Evolutionary conservation across 805 yeast genomes (phyloP).

Genomic region (Hanseniaspora lindneri): DNA sequence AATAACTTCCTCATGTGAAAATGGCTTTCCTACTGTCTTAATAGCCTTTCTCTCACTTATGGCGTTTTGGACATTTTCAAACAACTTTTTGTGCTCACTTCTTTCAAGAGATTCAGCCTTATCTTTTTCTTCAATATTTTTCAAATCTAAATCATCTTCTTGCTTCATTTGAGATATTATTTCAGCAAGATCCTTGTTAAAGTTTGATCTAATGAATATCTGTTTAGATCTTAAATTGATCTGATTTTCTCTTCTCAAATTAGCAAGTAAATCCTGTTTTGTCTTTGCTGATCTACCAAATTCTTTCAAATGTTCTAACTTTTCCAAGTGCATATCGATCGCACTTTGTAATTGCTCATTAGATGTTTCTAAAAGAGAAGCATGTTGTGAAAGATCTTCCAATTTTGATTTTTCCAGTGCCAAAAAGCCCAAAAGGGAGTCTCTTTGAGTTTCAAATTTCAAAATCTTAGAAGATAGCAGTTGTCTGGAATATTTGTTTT

Average conservation of each 20-base stretch:
- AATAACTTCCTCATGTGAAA: too few relatives aligned
- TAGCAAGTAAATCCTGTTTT: constrained; percentile 22
- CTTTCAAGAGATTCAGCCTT: constrained; percentile 8
- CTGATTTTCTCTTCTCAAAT: constrained; percentile 21
- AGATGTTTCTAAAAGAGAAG: constrained; percentile 30
- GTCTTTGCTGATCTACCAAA: constrained; percentile 32
- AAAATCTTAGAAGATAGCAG: constrained; percentile 27
- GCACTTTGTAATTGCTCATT: constrained; percentile 29
- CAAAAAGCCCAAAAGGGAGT: constrained; percentile 30
- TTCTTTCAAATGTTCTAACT: constrained; percentile 31
- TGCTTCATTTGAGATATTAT: constrained; percentile 21
- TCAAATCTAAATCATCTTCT: constrained; percentile 17
- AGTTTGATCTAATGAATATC: constrained; percentile 22
- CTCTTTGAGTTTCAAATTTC: constrained; percentile 26
- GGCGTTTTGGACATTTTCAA: background rate
- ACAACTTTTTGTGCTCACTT: constrained; percentile 6
- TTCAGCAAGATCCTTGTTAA: constrained; percentile 28
- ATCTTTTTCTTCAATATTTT: constrained; percentile 16
- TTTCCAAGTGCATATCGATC: constrained; percentile 30
- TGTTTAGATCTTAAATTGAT: constrained; percentile 13
- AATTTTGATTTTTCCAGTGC: constrained; percentile 29
- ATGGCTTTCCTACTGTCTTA: too few relatives aligned
- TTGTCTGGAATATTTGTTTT: constrained; percentile 27
- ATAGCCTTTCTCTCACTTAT: constrained; percentile 8
- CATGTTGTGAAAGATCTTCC: constrained; percentile 32